These are phyloP conservation scores for Musa troglodytarum DNA, from an alignment of 176 grass and related monocot species.

Conservation along the genomic window DNA sequence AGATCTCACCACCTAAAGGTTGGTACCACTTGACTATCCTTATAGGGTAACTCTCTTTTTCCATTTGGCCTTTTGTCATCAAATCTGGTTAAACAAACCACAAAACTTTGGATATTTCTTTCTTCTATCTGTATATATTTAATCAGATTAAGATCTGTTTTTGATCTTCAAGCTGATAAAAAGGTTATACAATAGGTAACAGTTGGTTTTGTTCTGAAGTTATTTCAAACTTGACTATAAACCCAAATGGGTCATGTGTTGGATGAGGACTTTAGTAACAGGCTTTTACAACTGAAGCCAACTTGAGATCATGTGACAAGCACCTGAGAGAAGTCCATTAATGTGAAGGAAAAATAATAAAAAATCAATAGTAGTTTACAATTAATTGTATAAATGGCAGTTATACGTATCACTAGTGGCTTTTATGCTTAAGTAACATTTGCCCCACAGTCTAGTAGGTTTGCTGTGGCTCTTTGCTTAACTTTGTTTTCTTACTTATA, in stretches of 20 bases:
- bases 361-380: too few species aligned
- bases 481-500: not conserved
- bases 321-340: too few species aligned
- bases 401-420: too few species aligned
- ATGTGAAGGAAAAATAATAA: too few species aligned
- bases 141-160: not conserved
- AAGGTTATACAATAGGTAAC: too few species aligned
- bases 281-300: not conserved
- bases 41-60: not conserved
- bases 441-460: not conserved
- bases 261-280: not conserved
- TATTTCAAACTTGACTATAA: not conserved
- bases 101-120: not conserved
- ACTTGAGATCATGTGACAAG: not conserved
- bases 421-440: not conserved
- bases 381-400: too few species aligned
- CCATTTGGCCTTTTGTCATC: not conserved
- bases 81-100: not conserved
- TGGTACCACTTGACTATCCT: not conserved
- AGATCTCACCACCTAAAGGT: not conserved
- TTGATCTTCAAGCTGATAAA: not conserved
- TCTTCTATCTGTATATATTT: not conserved
- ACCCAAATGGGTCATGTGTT: not conserved
- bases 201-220: not conserved
- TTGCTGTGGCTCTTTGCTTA: not conserved